These are phyloP conservation scores for Psidium friedrichsthalianum DNA, from an alignment of 345 rosid species.

Conservation along the genomic window DNA sequence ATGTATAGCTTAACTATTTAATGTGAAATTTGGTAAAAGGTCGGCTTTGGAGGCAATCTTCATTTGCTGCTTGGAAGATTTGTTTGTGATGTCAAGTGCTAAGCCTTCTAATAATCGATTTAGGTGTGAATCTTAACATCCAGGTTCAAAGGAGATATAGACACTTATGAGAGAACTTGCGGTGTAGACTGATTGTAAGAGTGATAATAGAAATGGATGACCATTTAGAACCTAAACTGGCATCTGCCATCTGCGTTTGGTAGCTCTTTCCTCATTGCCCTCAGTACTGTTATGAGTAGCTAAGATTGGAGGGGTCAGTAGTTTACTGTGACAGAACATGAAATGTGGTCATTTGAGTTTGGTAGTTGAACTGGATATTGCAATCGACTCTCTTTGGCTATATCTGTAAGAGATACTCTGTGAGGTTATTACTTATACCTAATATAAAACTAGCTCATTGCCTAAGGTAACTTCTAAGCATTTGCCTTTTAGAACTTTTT, in stretches of 20 bases:
- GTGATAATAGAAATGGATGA: background rate
- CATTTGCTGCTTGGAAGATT: background rate
- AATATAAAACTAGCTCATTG: background rate
- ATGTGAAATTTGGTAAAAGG: background rate
- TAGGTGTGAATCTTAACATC: background rate
- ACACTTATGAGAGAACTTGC: background rate
- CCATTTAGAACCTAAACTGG: background rate
- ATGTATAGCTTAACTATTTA: background rate
- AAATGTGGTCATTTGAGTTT: background rate
- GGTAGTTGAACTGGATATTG: background rate
- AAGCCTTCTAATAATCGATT: background rate
- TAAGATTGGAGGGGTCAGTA: background rate
- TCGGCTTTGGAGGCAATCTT: background rate
- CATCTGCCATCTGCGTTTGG: background rate
- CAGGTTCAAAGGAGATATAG: background rate
- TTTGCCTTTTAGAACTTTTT: background rate
- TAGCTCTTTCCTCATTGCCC: background rate
- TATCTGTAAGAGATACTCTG: background rate
- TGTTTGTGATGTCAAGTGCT: background rate
- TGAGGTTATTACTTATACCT: background rate
- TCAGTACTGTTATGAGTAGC: background rate
- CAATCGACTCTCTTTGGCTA: background rate
- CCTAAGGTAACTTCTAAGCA: background rate
- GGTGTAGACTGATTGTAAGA: background rate
- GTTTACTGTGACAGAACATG: background rate